Conservation (phyloP, 1,284 basidiomycete species). For the Ceratobasidium sp. region DNA sequence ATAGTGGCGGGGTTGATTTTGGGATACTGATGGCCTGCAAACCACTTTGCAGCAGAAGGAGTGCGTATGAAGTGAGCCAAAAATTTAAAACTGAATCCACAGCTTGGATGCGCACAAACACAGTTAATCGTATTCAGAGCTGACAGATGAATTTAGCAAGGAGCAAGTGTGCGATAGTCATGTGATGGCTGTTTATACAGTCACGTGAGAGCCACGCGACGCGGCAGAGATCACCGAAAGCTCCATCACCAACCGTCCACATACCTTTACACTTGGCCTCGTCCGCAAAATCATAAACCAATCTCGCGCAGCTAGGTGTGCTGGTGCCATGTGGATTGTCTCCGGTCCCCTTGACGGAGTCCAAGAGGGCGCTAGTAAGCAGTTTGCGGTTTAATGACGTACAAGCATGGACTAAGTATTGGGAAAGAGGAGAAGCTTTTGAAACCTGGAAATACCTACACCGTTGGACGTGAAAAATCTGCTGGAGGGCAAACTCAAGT, state of each 20-base stretch:
- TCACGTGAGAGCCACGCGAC: conserved; percentile 7
- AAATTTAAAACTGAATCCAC: too few species aligned
- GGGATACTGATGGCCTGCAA: too few species aligned
- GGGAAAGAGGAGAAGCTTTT: conserved; percentile 28
- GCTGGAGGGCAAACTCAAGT: background rate
- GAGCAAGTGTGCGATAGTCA: background rate
- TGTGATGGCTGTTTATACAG: background rate
- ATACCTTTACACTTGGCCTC: background rate
- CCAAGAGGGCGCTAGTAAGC: conserved; percentile 31
- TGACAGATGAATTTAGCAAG: background rate
- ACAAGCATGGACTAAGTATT: background rate
- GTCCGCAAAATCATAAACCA: too few species aligned
- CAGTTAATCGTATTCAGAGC: background rate
- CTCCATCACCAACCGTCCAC: background rate
- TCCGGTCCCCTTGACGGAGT: conserved; percentile 32
- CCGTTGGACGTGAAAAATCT: conserved; percentile 21
- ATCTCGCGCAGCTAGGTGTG: too few species aligned
- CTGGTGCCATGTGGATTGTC: conserved; percentile 20
- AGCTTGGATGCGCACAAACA: too few species aligned
- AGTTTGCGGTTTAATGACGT: background rate
- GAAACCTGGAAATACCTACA: conserved; percentile 33
- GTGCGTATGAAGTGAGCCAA: too few species aligned
- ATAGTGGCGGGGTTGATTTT: too few species aligned
- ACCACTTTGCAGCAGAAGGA: too few species aligned
- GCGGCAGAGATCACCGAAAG: conserved; percentile 12